Percentiles rank a stretch among this genome's conserved stretches.
Evolutionary conservation across 1,284 basidiomycete genomes (phyloP).

Genomic region (Leccinum subrobustum): DNA sequence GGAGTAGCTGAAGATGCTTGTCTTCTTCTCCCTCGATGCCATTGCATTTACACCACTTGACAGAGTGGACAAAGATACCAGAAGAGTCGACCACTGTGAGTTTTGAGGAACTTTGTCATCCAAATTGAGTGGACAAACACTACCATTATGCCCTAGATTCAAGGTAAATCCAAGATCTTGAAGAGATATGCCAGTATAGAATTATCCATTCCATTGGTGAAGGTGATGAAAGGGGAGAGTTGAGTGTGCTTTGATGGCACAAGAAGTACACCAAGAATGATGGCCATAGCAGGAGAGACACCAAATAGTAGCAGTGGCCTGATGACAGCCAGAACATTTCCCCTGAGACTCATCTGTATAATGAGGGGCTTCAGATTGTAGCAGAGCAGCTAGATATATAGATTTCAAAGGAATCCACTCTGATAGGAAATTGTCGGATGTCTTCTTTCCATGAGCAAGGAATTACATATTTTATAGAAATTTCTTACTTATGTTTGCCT

Average conservation of each 20-base stretch:
- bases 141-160: slow-evolving; percentile 5
- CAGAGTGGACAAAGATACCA: slow-evolving; percentile 9
- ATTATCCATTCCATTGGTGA: slow-evolving; percentile 8
- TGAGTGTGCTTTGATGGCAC: not conserved
- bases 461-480: not conserved
- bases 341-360: not conserved
- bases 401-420: slow-evolving; percentile 2
- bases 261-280: slow-evolving; percentile 6
- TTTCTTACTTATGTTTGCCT: slow-evolving; percentile 3
- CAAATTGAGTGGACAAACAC: slow-evolving; percentile 2
- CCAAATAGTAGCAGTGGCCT: not conserved
- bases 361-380: not conserved
- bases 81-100: slow-evolving; percentile 7
- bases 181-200: slow-evolving; percentile 4
- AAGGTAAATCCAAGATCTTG: not conserved
- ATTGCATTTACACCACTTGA: slow-evolving; percentile 14
- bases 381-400: not conserved
- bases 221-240: slow-evolving; percentile 5
- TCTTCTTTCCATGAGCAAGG: not conserved
- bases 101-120: not conserved
- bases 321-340: not conserved
- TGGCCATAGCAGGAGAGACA: slow-evolving; percentile 5
- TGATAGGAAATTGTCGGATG: not conserved
- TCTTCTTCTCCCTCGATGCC: not conserved
- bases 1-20: slow-evolving; percentile 15